Conservation (phyloP, 2,329 filamentous ascomycete species). For the Massarina eburnea region DNA sequence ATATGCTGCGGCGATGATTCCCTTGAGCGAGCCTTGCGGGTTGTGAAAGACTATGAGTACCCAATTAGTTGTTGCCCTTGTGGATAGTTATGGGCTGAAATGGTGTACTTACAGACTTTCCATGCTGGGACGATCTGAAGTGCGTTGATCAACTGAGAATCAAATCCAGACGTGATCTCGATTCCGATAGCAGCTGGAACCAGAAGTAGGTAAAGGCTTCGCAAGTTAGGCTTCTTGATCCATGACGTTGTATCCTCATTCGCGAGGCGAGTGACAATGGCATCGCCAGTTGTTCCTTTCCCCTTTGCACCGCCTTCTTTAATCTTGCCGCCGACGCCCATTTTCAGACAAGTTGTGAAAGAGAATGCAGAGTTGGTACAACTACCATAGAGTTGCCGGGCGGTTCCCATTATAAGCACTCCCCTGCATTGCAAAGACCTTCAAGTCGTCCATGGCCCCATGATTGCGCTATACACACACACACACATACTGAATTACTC, state of each 20-base stretch:
- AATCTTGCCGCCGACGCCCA: slow-evolving; percentile 8
- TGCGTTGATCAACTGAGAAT: slow-evolving; percentile 24
- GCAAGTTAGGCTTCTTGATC: slow-evolving; percentile 38
- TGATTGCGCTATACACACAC: slow-evolving; percentile 2
- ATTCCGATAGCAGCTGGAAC: slow-evolving; percentile 22
- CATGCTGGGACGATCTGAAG: slow-evolving; percentile 23
- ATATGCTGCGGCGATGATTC: slow-evolving; percentile 45
- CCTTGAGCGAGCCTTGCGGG: slow-evolving; percentile 38
- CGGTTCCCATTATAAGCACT: not conserved
- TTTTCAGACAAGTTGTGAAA: slow-evolving; percentile 2
- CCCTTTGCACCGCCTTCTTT: slow-evolving; percentile 6
- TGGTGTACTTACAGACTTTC: slow-evolving; percentile 13
- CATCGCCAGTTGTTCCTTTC: slow-evolving; percentile 27
- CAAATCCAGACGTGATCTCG: slow-evolving; percentile 26
- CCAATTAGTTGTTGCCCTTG: not conserved
- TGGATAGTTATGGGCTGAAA: not conserved
- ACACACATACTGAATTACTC: slow-evolving; percentile 1
- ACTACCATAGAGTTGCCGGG: not conserved
- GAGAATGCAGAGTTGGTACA: not conserved
- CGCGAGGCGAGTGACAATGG: slow-evolving; percentile 41
- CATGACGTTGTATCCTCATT: slow-evolving; percentile 41
- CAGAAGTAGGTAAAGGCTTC: slow-evolving; percentile 33
- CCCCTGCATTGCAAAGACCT: slow-evolving; percentile 1
- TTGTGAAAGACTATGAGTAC: slow-evolving; percentile 17
- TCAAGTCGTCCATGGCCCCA: not conserved